Evolutionary conservation across 208 protist genomes (phyloP).

Genomic region (Leishmania major): DNA sequence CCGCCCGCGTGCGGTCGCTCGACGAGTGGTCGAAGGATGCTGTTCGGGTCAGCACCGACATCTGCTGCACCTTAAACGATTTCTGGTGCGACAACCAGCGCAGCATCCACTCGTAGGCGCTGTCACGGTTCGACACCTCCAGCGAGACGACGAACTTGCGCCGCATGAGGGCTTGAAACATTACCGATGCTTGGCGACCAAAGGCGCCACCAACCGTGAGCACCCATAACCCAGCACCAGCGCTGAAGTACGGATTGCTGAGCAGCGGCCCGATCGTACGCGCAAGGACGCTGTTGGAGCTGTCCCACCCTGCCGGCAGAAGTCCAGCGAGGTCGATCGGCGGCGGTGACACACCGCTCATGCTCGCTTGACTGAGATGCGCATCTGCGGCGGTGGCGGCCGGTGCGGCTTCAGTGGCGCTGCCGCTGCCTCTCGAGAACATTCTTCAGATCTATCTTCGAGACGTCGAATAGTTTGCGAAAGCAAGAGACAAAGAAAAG

Average conservation of each 20-base stretch:
- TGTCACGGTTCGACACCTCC: conserved; percentile 82
- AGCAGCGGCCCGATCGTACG: conserved; percentile 47
- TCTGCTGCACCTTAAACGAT: conserved; percentile 75
- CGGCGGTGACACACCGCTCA: conserved; percentile 4
- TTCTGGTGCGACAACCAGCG: conserved; percentile 77
- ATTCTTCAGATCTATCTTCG: conserved; percentile 15
- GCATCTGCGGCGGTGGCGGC: background rate
- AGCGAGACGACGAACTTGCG: conserved; percentile 84
- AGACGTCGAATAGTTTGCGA: conserved; percentile 6
- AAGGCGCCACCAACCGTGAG: conserved; percentile 74
- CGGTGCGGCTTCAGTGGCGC: conserved; percentile 5
- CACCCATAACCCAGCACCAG: conserved; percentile 85
- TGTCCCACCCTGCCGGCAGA: conserved; percentile 60
- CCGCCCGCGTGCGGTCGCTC: conserved; percentile 60
- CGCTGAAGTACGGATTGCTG: conserved; percentile 90
- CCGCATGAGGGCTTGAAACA: conserved; percentile 46
- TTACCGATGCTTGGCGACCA: conserved; percentile 39
- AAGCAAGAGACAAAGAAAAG: conserved; percentile 3
- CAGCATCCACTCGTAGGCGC: conserved; percentile 85
- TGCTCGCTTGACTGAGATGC: background rate
- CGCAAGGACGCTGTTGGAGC: conserved; percentile 43
- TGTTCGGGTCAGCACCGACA: conserved; percentile 71
- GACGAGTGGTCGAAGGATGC: conserved; percentile 54
- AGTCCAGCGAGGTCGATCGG: conserved; percentile 59
- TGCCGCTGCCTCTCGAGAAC: conserved; percentile 1